These are phyloP conservation scores for Penicillium sp. DNA, from an alignment of 2,329 filamentous ascomycete species.

Conservation along the genomic window DNA sequence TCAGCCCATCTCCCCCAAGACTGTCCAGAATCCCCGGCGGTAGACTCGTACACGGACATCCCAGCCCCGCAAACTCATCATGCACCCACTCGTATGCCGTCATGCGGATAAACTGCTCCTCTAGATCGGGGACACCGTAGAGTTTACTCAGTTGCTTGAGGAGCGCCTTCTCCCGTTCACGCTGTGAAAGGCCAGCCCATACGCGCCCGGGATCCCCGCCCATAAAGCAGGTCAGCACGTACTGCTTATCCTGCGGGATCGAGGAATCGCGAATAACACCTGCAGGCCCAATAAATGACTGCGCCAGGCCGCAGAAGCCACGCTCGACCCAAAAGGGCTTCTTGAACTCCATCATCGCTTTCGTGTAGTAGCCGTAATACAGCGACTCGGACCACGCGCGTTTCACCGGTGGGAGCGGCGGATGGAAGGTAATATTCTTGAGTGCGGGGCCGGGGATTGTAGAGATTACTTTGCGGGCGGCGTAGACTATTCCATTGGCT, in stretches of 20 bases:
- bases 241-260: conserved; percentile 28
- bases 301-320: conserved; percentile 53
- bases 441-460: conserved; percentile 55
- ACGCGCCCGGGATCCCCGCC: conserved; percentile 39
- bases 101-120: conserved; percentile 36
- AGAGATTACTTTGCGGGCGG: conserved; percentile 53
- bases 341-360: conserved; percentile 54
- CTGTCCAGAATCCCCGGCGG: conserved; percentile 45
- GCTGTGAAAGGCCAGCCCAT: conserved; percentile 31
- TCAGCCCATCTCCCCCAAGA: conserved; percentile 37
- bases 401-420: conserved; percentile 51
- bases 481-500: too few species aligned
- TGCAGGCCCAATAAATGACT: conserved; percentile 54
- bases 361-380: conserved; percentile 56
- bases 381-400: conserved; percentile 41
- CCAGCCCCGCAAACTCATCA: conserved; percentile 45
- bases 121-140: conserved; percentile 7
- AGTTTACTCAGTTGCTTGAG: conserved; percentile 24
- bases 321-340: conserved; percentile 52
- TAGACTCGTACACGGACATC: conserved; percentile 47
- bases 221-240: conserved; percentile 49
- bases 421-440: conserved; percentile 53
- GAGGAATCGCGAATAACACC: conserved; percentile 54
- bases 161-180: conserved; percentile 14
- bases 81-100: conserved; percentile 45